Base-by-base conservation (phyloP, 805 yeast genomes). In the Lipomyces yamadae region DNA sequence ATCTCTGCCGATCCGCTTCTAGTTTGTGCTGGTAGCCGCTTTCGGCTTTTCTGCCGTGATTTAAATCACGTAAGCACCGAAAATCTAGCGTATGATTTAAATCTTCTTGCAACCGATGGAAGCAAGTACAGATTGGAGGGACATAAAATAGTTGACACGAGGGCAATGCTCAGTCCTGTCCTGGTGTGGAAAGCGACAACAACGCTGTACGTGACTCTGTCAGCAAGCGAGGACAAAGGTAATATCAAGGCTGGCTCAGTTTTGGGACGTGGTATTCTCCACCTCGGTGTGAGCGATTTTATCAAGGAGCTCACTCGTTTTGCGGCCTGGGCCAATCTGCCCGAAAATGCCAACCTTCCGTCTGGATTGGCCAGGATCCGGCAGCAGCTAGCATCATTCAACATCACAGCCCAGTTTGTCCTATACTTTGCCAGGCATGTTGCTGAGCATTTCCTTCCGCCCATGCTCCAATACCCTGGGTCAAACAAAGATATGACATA, bases 271-370 rank as follows among this genome's bases (percentile, higher is more conserved):
- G 48, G 48, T 42, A 42, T 42, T 15, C 48, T 42, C 48, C 48
- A n/a, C 24, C 48, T 42, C 48, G 48, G 48, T 2, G 48, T 42
- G 6, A 42, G 48, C 48, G 48, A 42, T 42, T 42, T 42, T 15
- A n/a, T 42, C 48, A 42, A 42, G 6, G 48, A 42, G 29, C 48
- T 42, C 7, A 42, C 48, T n/a, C 24, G 48, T 15, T 42, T 42
- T 24, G 48, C 48, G 8, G 48, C 48, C 48, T 42, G 48, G 48
- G 48, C 48, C 7, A 42, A 42, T 24, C 48, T 42, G 48, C 48
- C 48, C 15, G 48, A 42, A n/a, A 42, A 42, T 42, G 48, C n/a
- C n/a, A 42, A 42, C 24, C 15, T 42, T 5, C 48, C 48, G 24
- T 8, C 48, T 2, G 18, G 48, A 7, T n/a, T 42, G 4, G 48